Conservation (phyloP, 306 rosid genomes). For the Medicago truncatula region MtrunA17r5.0-ANR NC_053048.1:41926501-41927000, state of each 20-base stretch:
- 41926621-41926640: slow-evolving; percentile 64
- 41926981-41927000: slow-evolving; percentile 11
- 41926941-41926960: no score
- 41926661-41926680: slow-evolving; percentile 77
- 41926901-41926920: not conserved
- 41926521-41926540: slow-evolving; percentile 41
- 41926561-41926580: not conserved
- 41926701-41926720: slow-evolving; percentile 79
- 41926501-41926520: slow-evolving; percentile 86
- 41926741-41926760: not conserved
- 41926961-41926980: no score
- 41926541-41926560: slow-evolving; percentile 10
- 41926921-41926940: not conserved
- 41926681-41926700: slow-evolving; percentile 66
- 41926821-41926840: not conserved
- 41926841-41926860: not conserved
- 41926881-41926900: not conserved
- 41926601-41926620: slow-evolving; percentile 66
- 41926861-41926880: not conserved
- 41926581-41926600: slow-evolving; percentile 32
- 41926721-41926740: slow-evolving; percentile 68
- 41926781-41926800: not conserved
- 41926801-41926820: not conserved
- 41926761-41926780: not conserved
- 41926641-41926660: slow-evolving; percentile 62